Evolutionary conservation across 192 early-diverging fungal genomes (phyloP).

Genomic region (Coemansia sp.): DNA sequence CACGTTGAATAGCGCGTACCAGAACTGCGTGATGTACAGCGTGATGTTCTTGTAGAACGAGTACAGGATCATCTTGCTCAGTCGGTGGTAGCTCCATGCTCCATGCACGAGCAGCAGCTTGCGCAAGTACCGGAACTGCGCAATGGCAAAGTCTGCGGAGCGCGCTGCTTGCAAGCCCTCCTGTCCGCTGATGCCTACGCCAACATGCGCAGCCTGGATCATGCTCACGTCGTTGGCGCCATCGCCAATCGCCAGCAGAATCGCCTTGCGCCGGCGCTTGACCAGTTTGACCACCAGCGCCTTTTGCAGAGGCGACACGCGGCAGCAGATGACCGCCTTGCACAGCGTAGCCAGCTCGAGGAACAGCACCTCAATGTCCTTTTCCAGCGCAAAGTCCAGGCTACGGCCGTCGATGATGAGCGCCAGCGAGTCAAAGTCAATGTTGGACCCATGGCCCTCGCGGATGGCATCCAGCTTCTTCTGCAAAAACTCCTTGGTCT

Average conservation of each 20-base stretch:
- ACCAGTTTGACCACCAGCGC: constrained; percentile 89
- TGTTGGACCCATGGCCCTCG: constrained; percentile 83
- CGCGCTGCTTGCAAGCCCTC: constrained; percentile 95
- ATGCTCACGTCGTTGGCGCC: constrained; percentile 97
- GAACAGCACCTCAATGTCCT: constrained; percentile 57
- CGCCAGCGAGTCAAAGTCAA: constrained; percentile 59
- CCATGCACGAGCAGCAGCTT: constrained; percentile 89
- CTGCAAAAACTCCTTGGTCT: constrained; percentile 89
- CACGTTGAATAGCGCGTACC: constrained; percentile 85
- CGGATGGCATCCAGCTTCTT: constrained; percentile 90
- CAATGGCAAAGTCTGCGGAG: constrained; percentile 90
- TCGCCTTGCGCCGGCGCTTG: constrained; percentile 72
- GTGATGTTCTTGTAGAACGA: constrained; percentile 97
- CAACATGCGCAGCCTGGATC: constrained; percentile 97
- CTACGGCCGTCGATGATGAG: constrained; percentile 91
- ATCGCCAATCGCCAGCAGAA: constrained; percentile 95
- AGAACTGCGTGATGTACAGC: constrained; percentile 83
- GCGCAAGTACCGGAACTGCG: constrained; percentile 82
- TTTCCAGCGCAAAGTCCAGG: constrained; percentile 72
- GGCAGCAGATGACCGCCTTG: constrained; percentile 90
- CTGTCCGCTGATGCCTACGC: constrained; percentile 90
- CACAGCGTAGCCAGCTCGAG: constrained; percentile 77
- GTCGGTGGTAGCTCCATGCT: constrained; percentile 85
- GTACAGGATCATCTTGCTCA: constrained; percentile 78
- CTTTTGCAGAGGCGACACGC: constrained; percentile 95